Evolutionary conservation across 2,329 filamentous ascomycete species (phyloP), one percentile per base, ranked within the genome.

Genomic region (Colletotrichum sidae): DNA sequence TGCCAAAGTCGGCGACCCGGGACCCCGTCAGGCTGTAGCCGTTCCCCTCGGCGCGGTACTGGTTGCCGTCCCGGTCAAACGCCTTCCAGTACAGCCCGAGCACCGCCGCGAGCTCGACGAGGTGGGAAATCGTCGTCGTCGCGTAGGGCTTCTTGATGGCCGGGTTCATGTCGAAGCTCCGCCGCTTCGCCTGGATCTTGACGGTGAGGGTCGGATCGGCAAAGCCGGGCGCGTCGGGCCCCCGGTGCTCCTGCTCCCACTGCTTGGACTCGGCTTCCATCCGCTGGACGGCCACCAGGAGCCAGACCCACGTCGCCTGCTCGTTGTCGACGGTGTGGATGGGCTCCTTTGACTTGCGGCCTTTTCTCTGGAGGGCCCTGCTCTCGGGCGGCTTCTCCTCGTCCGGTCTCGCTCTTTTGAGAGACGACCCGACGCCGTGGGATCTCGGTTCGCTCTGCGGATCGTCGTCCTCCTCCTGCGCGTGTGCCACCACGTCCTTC

Each of bases 11-110:
- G 3, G 70, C 60, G 0, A 73, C 67, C 11, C 73, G 70, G 1
- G 72, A 70, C 2, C 77, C 75, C 2, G 70, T 71, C 0, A 79
- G 39, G n/a, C 75, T 72, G 60, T 73, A 78, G 0, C 77, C 77
- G 53, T 79, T 79, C 0, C 77, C 77, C 17, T 78, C 74, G 0
- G 77, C 77, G 5, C 73, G 75, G 4, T 80, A 73, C 15, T 75
- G 74, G 68, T 80, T 76, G 3, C 70, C 67, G 10, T 71, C 72
- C 2, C 74, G 71, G 25, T 80, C 76, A 39, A 81, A 81, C 1
- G 74, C 73, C 44, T 74, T 80, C 80, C 80, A 82, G 57, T 81
- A 73, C 2, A 82, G 71, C 1, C 80, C 77, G 0, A 79, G 64
- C 65, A 79, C 72, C 5, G 72, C 73, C 0, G 74, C 76, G 8